Evolutionary conservation across 2,329 filamentous ascomycete species (phyloP), one percentile per base, ranked within the genome.

Genomic region (Phoma sp.): DNA sequence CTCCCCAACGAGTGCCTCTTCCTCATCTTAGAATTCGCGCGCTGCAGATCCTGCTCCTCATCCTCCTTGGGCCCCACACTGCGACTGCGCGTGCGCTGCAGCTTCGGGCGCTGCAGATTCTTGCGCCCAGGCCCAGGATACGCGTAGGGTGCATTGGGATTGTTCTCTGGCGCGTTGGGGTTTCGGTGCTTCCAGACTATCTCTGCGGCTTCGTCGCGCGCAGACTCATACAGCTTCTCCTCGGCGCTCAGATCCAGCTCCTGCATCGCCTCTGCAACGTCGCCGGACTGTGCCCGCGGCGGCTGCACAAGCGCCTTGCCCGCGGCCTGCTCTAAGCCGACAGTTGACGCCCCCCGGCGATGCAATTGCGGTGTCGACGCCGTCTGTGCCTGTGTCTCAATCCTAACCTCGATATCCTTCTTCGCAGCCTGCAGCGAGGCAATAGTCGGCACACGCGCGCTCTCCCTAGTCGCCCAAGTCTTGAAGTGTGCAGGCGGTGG

Each of bases 131-230:
- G 27, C 22, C 85, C 81, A 59, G 82, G 85, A 74, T 93, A 93
- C 54, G 61, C 70, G 57, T 76, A 76, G 27, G 73, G 73, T 38
- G 60, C 78, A 60, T 80, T 75, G 15, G 82, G 80, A 57, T 81
- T 82, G 29, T 81, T 81, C 64, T 86, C 89, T 9, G 88, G 85
- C 1, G 85, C 84, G 38, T 86, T 83, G 2, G 88, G 87, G 62
- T 91, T 83, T 69, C 88, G 82, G 70, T 94, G 90, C 68, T 87
- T 85, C 83, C 86, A 92, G 38, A 94, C 90, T 40, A 94, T 80
- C 71, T 93, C 89, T 1, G 89, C 87, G 10, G 90, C 90, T 73
- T 94, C 90, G 56, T 91, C 81, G 57, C 91, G 85, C 27, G 90
- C 90, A 36, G 88, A 88, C 12, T 84, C 79, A 71, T 90, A 89